A percentile compares a stretch with the other conserved stretches of the same genome.
These are phyloP conservation scores for Condylostoma magnum DNA, from an alignment of 169 alveolate species.

Conservation along the genomic window DNA sequence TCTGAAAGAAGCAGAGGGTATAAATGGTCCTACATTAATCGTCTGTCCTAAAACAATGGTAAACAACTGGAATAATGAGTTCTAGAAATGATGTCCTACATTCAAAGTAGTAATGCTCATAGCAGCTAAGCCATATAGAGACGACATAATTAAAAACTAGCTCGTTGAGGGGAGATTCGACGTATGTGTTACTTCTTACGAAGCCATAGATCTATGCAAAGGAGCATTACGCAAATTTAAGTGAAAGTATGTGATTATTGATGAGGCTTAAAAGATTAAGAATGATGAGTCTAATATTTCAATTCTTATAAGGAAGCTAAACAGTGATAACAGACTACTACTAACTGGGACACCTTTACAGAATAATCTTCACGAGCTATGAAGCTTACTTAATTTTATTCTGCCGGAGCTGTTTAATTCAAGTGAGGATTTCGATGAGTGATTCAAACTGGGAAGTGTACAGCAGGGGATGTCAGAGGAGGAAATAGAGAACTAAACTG, in stretches of 20 bases:
- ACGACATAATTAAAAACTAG: conserved; percentile 59
- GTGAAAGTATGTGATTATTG: conserved; percentile 85
- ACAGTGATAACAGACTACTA: conserved; percentile 82
- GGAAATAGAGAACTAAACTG: conserved; percentile 80
- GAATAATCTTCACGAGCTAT: conserved; percentile 87
- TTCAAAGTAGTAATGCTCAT: conserved; percentile 74
- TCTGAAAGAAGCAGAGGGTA: conserved; percentile 38
- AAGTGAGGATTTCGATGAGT: conserved; percentile 83
- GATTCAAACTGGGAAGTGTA: conserved; percentile 73
- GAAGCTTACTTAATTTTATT: conserved; percentile 86
- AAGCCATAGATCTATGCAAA: conserved; percentile 79
- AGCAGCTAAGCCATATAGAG: conserved; percentile 87
- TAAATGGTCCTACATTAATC: conserved; percentile 71
- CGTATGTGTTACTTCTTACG: conserved; percentile 86
- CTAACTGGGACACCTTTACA: conserved; percentile 92
- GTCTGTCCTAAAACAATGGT: conserved; percentile 78
- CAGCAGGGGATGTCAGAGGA: conserved; percentile 50
- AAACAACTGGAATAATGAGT: conserved; percentile 82
- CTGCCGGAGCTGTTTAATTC: conserved; percentile 87
- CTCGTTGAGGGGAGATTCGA: conserved; percentile 78
- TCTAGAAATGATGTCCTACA: conserved; percentile 85
- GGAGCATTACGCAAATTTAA: conserved; percentile 76
- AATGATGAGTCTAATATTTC: conserved; percentile 85
- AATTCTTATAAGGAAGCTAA: conserved; percentile 69
- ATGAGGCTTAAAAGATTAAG: conserved; percentile 92